Evolutionary conservation across 176 grass and related monocot species (phyloP), one percentile per base, ranked within the genome.

Genomic region (Coix lacrymajobi): DNA sequence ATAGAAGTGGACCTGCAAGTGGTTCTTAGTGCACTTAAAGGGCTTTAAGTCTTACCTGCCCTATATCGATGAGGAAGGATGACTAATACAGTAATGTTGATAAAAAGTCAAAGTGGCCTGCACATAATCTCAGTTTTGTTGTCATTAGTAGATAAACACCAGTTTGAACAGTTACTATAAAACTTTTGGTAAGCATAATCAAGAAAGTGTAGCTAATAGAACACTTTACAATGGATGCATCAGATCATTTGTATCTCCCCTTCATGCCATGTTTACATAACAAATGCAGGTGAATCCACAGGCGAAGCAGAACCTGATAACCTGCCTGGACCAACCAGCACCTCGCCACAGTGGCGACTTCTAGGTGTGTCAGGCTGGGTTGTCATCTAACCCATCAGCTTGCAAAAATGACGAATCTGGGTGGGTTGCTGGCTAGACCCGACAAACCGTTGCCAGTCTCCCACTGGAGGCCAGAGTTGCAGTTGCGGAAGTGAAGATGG

Each of bases 311-410:
- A 41, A 24, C 39, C 33, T 11, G 43, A 20, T 25, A 72, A 73
- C 32, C 43, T 66, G 16, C 76, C 68, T 3, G 68, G 68, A 24
- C 25, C 76, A 45, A 39, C 11, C 43, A 65, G 41, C 57, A 80
- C 12, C 29, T 65, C 26, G 24, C 76, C 84, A 65, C 24, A 80
- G 9, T 80, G 84, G 84, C 67, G 84, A 28, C 17, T 65, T 63
- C 40, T 80, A 66, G 84, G 84, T 16, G 56, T 32, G 5, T 83
- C 60, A 39, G 84, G 84, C 8, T 86, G 69, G 69, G 32, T 86
- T 28, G 38, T 80, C 32, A 86, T 80, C 56, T 86, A 41, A 80
- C 11, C 31, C 14, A 20, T 29, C 14, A 20, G 12, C 4, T 58
- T 77, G 73, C 2, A 39, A 25, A 84, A 43, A 43, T 11, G 40